Evolutionary conservation across 2,329 filamentous ascomycete species (phyloP).

Genomic region (Hortaea sp.): DNA sequence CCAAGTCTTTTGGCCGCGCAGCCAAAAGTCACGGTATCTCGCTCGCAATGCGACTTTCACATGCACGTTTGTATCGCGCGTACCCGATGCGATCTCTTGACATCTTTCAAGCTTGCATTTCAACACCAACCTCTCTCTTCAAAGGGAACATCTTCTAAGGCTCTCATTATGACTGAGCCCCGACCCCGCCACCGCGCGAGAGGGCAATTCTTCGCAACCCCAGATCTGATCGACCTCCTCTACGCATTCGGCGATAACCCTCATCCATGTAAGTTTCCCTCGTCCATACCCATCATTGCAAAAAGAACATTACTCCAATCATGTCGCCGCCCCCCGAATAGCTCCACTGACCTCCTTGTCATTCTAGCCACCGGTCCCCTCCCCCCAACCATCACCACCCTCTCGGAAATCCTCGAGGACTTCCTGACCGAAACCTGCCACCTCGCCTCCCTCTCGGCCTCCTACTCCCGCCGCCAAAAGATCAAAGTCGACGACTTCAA

Average conservation of each 20-base stretch:
- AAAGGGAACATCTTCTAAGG: not conserved
- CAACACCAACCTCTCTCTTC: slow-evolving; percentile 1
- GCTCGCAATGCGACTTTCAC: too few species aligned
- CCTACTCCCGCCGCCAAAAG: slow-evolving; percentile 83
- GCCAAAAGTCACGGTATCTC: not conserved
- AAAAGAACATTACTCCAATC: too few species aligned
- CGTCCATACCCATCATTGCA: not conserved
- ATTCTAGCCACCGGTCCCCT: slow-evolving; percentile 50
- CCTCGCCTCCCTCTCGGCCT: slow-evolving; percentile 74
- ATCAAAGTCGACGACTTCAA: slow-evolving; percentile 98
- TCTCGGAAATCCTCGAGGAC: slow-evolving; percentile 94
- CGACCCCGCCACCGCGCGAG: slow-evolving; percentile 39
- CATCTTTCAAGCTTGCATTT: not conserved
- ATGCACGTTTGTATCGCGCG: too few species aligned
- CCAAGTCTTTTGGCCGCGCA: not conserved
- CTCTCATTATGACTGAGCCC: slow-evolving; percentile 35
- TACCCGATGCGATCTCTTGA: too few species aligned
- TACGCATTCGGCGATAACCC: slow-evolving; percentile 69
- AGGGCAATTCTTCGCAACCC: slow-evolving; percentile 35
- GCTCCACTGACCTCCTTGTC: too few species aligned
- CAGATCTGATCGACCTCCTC: slow-evolving; percentile 49
- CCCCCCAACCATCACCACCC: slow-evolving; percentile 70
- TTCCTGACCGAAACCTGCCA: slow-evolving; percentile 93
- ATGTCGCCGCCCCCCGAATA: too few species aligned
- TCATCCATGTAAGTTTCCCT: slow-evolving; percentile 43